Evolutionary conservation across 805 yeast species (phyloP), one percentile per base, ranked within the genome.

Genomic region (Pichia scutulata): DNA sequence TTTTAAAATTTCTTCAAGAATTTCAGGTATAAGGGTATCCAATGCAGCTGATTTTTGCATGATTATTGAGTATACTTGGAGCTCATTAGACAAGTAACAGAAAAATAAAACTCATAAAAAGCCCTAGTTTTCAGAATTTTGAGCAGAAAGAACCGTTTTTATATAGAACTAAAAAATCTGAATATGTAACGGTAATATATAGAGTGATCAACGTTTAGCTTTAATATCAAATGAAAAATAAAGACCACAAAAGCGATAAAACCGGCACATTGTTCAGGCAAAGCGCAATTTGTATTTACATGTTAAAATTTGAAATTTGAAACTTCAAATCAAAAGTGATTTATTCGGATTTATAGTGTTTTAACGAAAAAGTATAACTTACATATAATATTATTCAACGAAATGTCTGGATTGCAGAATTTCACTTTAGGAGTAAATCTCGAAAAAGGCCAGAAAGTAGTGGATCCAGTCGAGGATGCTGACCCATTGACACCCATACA

Each of bases 21-120:
- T 58, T 21, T 62, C 66, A 3, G 64, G 57, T 12, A 57, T 50
- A 40, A 55, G 43, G 2, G 54, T 42, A 21, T 23, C 39, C 4
- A 21, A 7, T 33, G 37, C 37, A n/a, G 37, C 7, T 33, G 37
- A 16, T 33, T 4, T 16, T 33, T 33, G 37, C 37, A 33, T 33
- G 37, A 33, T 33, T 5, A 33, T 5, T 33, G 19, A 40, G 23
- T 9, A 23, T 13, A 24, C 13, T 40, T 14, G 12, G 25, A 21
- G 10, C 9, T 39, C 43, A 23, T 16, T 14, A 23, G 26, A 21
- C 7, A n/a, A 26, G n/a, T 9, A 24, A 18, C 19, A 4, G 33
- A 19, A 4, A 3, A n/a, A n/a, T n/a, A 23, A 41, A 44, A 36
- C 5, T 30, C 18, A 41, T 1, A 28, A 40, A n/a, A 19, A 46